A percentile compares a stretch with the other conserved stretches of the same genome.
These are phyloP conservation scores for Eucalyptus marginata DNA, from an alignment of 345 rosid species.

Conservation along the genomic window DNA sequence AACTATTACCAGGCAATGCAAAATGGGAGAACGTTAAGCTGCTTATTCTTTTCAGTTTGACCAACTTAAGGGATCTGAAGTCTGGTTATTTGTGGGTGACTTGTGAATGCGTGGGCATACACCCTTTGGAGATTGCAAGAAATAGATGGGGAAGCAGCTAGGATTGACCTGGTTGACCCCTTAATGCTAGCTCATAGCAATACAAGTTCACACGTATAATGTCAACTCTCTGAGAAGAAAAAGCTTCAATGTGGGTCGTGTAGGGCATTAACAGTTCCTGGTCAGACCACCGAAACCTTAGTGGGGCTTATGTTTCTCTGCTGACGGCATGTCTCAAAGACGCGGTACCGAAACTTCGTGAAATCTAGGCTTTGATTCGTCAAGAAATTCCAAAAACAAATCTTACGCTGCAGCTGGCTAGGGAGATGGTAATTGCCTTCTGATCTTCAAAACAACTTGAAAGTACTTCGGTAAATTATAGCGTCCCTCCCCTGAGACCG, in stretches of 20 bases:
- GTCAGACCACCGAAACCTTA: background rate
- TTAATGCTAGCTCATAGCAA: background rate
- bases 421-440: background rate
- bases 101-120: background rate
- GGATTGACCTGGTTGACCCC: background rate
- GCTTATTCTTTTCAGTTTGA: background rate
- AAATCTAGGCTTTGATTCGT: background rate
- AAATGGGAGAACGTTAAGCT: background rate
- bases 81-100: background rate
- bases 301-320: background rate
- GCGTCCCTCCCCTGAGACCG: background rate
- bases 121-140: background rate
- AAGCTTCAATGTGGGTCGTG: background rate
- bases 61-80: background rate
- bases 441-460: background rate
- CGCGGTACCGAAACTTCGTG: background rate
- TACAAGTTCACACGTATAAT: background rate
- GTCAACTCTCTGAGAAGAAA: background rate
- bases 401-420: background rate
- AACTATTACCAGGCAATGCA: background rate
- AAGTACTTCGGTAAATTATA: rapidly evolving
- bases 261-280: background rate
- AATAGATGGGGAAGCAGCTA: background rate
- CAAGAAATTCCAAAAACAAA: background rate
- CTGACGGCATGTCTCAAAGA: background rate